Base-by-base conservation (phyloP, 768 basidiomycete genomes). In the Panus rudis region DNA sequence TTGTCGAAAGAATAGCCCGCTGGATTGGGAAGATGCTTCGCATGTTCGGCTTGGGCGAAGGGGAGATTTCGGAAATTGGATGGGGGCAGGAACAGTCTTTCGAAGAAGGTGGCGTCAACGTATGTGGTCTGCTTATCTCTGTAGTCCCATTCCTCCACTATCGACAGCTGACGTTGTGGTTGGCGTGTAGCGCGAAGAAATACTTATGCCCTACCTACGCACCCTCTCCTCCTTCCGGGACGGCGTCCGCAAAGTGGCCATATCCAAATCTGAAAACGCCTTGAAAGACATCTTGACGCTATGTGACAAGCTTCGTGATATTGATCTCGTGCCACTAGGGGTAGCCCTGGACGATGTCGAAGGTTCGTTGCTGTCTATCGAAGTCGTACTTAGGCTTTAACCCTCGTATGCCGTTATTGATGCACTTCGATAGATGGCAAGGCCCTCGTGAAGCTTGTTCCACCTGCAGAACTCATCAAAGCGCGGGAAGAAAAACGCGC, bases 321-420 rank as follows among this genome's bases (percentile, higher is more conserved):
- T 76, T 25, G 93, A 96, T 56, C 68, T 97, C 32, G 83, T 93
- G 32, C 84, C 92, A n/a, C 70, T 98, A 39, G 96, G 96, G 6
- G 90, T 99, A 5, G 92, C 92, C 6, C 69, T 99, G 25, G 96
- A 98, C 59, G 96, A 99, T 67, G 90, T 92, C 67, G 91, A 93
- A 71, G 92, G 92, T 82, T 49, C 39, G 68, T 61, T 25, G 23
- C 27, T 39, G 14, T 40, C 16, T 31, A 37, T 30, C 37, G 25
- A 45, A 42, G 33, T 17, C 33, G 10, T 14, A 35, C 16, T 16
- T 35, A 35, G 21, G 27, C 19, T 37, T 39, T 39, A 35, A 35
- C 33, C n/a, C 33, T 35, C n/a, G n/a, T n/a, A n/a, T n/a, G n/a
- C n/a, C n/a, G n/a, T n/a, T n/a, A n/a, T n/a, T n/a, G n/a, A n/a